A percentile compares a stretch with the other conserved stretches of the same genome.
These are phyloP conservation scores for Trichoderma pleuroti DNA, from an alignment of 2,329 filamentous ascomycete genomes.

Conservation along the genomic window DNA sequence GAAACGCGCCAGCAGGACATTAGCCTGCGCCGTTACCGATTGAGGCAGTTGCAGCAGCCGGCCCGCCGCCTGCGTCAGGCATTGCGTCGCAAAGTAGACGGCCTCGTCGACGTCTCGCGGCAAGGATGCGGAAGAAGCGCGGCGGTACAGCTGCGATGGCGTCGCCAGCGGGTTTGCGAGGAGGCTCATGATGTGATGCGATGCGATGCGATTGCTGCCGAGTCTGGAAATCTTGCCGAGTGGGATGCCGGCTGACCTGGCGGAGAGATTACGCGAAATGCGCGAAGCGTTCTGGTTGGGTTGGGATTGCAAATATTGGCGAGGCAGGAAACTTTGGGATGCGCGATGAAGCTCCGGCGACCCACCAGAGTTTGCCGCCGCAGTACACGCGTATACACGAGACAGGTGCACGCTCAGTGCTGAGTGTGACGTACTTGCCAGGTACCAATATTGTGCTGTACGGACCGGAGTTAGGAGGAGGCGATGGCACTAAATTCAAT, in stretches of 20 bases:
- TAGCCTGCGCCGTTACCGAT: slow-evolving; percentile 79
- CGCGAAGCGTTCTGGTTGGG: neutral
- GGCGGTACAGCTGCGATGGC: slow-evolving; percentile 62
- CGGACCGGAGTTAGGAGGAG: too few species aligned
- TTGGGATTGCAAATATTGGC: neutral
- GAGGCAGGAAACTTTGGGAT: slow-evolving; percentile 11
- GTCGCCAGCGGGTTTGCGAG: slow-evolving; percentile 71
- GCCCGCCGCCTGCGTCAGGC: slow-evolving; percentile 73
- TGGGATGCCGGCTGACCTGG: neutral
- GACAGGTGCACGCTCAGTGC: neutral
- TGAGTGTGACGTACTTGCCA: neutral
- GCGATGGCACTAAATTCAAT: neutral
- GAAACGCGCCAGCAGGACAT: slow-evolving; percentile 76
- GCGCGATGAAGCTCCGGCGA: neutral
- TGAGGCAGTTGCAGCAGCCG: slow-evolving; percentile 81
- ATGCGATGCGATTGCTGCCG: neutral
- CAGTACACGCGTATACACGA: neutral
- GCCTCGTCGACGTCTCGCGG: slow-evolving; percentile 68
- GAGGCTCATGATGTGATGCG: slow-evolving; percentile 46
- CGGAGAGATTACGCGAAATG: neutral
- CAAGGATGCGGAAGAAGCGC: slow-evolving; percentile 54
- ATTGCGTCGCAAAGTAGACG: slow-evolving; percentile 67
- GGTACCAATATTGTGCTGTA: neutral
- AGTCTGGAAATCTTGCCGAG: neutral
- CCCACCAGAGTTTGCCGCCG: slow-evolving; percentile 9